These are phyloP conservation scores for Vitis hybrid DNA, from an alignment of 177 flowering plant species.

Conservation along the genomic window DNA sequence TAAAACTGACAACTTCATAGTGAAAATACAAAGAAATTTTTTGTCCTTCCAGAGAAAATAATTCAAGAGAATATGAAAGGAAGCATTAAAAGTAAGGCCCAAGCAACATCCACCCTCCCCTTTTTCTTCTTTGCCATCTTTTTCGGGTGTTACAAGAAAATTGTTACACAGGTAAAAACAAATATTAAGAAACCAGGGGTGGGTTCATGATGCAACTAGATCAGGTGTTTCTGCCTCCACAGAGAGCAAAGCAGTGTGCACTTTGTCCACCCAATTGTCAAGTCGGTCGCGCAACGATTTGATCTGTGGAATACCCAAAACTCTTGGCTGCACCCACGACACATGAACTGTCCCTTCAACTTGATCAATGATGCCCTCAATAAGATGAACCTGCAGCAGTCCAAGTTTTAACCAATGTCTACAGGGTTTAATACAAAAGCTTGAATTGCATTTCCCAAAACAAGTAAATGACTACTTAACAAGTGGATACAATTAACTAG, in stretches of 20 bases:
- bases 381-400: slow-evolving; percentile 80
- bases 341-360: slow-evolving; percentile 90
- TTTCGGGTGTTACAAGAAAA: no score
- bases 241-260: slow-evolving; percentile 71
- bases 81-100: no score
- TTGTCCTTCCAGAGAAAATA: no score
- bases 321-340: slow-evolving; percentile 97
- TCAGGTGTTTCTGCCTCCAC: slow-evolving; percentile 95
- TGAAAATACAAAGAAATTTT: no score
- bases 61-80: no score
- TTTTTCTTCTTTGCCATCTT: no score
- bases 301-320: slow-evolving; percentile 81
- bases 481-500: no score
- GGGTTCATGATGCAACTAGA: slow-evolving; percentile 65
- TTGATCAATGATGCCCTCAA: slow-evolving; percentile 95
- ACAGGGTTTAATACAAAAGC: not conserved
- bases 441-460: not conserved
- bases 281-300: slow-evolving; percentile 74
- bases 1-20: no score
- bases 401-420: not conserved
- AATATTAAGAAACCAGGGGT: not conserved
- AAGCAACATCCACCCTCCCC: no score
- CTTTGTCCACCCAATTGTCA: slow-evolving; percentile 83
- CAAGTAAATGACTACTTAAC: not conserved
- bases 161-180: not conserved